Evolutionary conservation across 495 filamentous ascomycete species (phyloP), one percentile per base, ranked within the genome.

Genomic region (Daldinia concentrica): DNA sequence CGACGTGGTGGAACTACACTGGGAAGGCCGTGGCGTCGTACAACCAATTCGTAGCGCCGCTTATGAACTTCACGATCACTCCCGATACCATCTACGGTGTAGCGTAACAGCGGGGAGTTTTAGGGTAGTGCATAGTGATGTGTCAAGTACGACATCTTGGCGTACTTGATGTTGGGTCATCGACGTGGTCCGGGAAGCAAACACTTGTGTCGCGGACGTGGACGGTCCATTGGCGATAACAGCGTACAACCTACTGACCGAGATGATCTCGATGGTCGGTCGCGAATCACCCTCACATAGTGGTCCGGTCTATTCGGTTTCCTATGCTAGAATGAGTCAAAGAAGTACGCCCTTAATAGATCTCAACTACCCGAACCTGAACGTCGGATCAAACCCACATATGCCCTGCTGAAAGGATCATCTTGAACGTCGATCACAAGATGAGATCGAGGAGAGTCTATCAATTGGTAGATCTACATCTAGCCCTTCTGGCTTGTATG

Each of bases 1-100:
- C 76, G 29, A 76, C 76, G 8, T 78, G 76, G 76, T 78, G 76
- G 76, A 78, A 78, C 64, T 76, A 66, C 55, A 78, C 76, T n/a
- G 76, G 76, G 34, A 66, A 73, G 60, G 76, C 76, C 37, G 64
- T 62, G 19, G 62, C 76, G 30, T 52, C 59, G 58, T 77, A 77
- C 66, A 77, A 77, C 75, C 58, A 74, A 41, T 58, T 61, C 55
- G 32, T 24, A 15, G 65, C 67, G 43, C 66, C 73, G 52, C 50
- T 50, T n/a, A 62, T 74, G 66, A 76, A 71, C 55, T 78, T 78
- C 41, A 78, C 76, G 14, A 78, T 78, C 62, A 68, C 48, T 29
- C 76, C 76, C 34, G 65, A 74, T 50, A 71, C 67, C 45, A 57
- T 78, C 29, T 68, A 62, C 26, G 76, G 76, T 67, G 76, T 76